These are phyloP conservation scores for Xylaria sp. DNA, from an alignment of 2,329 filamentous ascomycete species.

Conservation along the genomic window DNA sequence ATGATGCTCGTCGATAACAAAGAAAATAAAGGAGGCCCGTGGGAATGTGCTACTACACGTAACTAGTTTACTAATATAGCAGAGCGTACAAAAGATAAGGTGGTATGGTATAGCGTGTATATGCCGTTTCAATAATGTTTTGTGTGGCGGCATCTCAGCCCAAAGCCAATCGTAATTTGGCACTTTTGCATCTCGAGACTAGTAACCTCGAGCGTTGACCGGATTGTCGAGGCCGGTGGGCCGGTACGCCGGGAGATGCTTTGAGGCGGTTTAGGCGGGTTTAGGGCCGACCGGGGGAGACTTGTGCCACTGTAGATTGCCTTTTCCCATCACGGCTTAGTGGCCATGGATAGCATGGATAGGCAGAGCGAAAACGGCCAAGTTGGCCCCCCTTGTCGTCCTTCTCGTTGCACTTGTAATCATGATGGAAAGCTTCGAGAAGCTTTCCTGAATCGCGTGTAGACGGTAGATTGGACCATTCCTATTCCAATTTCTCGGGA, in stretches of 20 bases:
- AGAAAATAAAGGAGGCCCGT: neutral
- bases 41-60: neutral
- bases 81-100: no score
- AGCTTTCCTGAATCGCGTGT: constrained; percentile 19
- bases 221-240: constrained; percentile 31
- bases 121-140: constrained; percentile 17
- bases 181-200: constrained; percentile 19
- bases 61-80: no score
- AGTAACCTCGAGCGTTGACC: constrained; percentile 23
- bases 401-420: neutral
- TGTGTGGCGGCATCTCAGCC: constrained; percentile 12
- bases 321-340: constrained; percentile 12
- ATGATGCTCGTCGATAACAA: neutral
- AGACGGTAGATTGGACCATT: neutral
- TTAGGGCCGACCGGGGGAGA: neutral
- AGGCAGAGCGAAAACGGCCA: neutral
- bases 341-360: neutral
- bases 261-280: constrained; percentile 7
- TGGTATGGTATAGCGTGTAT: neutral
- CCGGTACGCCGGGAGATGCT: constrained; percentile 33
- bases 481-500: neutral
- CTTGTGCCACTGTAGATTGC: neutral
- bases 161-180: constrained; percentile 17
- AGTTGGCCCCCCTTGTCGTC: neutral
- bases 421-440: constrained; percentile 17